Conservation (phyloP, 176 grass and related monocot species). For the Phyllostachys edulis region DNA sequence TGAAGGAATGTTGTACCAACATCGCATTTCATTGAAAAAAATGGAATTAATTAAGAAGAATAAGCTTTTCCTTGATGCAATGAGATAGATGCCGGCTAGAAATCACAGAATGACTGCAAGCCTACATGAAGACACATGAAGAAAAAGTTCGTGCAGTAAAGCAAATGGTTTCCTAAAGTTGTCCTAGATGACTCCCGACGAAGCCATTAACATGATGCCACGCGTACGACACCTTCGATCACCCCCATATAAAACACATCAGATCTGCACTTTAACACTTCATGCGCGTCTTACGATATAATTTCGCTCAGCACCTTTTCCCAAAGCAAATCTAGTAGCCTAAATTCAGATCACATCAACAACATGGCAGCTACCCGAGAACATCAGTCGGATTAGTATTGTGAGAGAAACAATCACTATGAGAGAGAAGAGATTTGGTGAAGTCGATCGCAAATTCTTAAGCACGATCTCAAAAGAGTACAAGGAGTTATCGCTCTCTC, state of each 20-base stretch:
- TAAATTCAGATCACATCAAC: neutral
- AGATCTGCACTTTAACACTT: neutral
- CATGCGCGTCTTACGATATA: slow-evolving; percentile 30
- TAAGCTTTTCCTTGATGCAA: neutral
- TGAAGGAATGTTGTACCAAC: neutral
- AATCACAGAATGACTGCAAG: neutral
- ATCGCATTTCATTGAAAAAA: neutral
- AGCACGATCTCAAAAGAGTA: no score
- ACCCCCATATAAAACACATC: neutral
- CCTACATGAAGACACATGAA: neutral
- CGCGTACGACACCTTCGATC: neutral
- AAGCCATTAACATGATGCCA: neutral
- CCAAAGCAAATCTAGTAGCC: slow-evolving; percentile 9
- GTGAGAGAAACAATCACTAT: no score
- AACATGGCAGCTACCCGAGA: neutral
- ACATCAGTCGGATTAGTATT: no score
- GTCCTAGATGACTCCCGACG: neutral
- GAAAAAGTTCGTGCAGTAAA: neutral
- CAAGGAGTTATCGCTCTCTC: no score
- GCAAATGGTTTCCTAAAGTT: neutral
- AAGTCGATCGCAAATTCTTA: no score
- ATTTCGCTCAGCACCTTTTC: neutral
- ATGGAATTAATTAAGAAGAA: neutral
- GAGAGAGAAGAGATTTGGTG: no score
- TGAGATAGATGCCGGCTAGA: neutral